phyloP scores from a whole-genome alignment of 2,329 filamentous ascomycete species.

The Leptosphaerulina australis region DNA sequence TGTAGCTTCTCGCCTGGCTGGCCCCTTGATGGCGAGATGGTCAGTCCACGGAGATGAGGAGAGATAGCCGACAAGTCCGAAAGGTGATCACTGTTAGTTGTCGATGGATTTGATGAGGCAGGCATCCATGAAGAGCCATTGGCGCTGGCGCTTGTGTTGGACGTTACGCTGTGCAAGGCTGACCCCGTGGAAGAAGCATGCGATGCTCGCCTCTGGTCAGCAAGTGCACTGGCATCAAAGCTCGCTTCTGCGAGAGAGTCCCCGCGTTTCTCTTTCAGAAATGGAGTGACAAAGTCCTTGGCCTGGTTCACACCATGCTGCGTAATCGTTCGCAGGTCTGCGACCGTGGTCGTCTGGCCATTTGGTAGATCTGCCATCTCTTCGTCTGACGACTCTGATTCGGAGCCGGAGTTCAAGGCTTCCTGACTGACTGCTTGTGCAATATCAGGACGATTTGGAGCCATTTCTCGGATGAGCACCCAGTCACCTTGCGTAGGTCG shows the following conservation, averaged over 20 bases:
- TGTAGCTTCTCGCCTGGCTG: conserved; percentile 43
- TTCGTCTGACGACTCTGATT: conserved; percentile 54
- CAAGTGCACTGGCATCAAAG: background rate
- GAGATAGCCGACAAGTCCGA: conserved; percentile 34
- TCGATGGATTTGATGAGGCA: conserved; percentile 18
- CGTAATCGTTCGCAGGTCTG: no score
- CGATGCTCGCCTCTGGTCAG: conserved; percentile 11
- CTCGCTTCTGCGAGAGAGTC: conserved; percentile 12
- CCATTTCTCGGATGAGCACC: conserved; percentile 70
- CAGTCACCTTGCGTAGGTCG: conserved; percentile 66
- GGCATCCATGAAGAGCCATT: conserved; percentile 17
- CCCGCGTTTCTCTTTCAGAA: no score
- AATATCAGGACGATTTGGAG: conserved; percentile 68
- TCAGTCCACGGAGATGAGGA: conserved; percentile 38
- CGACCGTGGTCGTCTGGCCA: conserved; percentile 14
- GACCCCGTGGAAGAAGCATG: conserved; percentile 16
- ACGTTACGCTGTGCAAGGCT: conserved; percentile 11
- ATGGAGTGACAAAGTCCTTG: no score
- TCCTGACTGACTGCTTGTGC: conserved; percentile 62
- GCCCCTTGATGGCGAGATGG: conserved; percentile 40
- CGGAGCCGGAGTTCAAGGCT: conserved; percentile 56
- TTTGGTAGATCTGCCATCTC: conserved; percentile 38
- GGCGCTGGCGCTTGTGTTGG: conserved; percentile 9
- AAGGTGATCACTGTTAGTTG: conserved; percentile 8
- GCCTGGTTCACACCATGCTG: no score